These are phyloP conservation scores for Truncatella angustata DNA, from an alignment of 2,329 filamentous ascomycete genomes.

Conservation along the genomic window DNA sequence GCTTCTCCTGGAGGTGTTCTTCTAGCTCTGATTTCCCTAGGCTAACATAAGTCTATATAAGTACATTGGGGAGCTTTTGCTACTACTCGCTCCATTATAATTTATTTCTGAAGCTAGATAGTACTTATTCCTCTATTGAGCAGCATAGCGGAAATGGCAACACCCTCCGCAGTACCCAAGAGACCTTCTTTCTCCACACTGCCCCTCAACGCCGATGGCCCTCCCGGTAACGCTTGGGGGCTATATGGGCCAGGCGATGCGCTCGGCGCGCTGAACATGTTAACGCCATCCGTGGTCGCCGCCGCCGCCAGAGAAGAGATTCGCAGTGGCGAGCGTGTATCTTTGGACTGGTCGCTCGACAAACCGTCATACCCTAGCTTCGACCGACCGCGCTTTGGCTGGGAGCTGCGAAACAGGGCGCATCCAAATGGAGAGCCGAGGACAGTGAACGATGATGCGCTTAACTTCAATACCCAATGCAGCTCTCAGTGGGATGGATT, in stretches of 20 bases:
- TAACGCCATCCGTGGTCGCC: slow-evolving; percentile 42
- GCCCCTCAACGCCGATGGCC: slow-evolving; percentile 39
- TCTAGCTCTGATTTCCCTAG: too few species aligned
- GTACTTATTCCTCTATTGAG: not conserved
- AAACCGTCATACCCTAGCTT: slow-evolving; percentile 16
- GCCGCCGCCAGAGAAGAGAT: slow-evolving; percentile 42
- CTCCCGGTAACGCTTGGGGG: slow-evolving; percentile 46
- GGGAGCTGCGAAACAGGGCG: slow-evolving; percentile 10
- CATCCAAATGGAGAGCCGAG: not conserved
- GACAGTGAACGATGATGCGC: slow-evolving; percentile 31
- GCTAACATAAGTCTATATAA: too few species aligned
- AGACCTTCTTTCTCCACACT: slow-evolving; percentile 33
- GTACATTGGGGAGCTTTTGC: too few species aligned
- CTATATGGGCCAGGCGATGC: slow-evolving; percentile 44
- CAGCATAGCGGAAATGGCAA: not conserved
- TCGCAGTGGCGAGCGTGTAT: slow-evolving; percentile 34
- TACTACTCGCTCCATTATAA: too few species aligned
- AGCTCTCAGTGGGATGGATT: slow-evolving; percentile 38
- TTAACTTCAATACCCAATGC: slow-evolving; percentile 35
- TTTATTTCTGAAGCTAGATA: too few species aligned
- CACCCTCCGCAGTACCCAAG: not conserved
- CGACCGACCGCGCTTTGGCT: slow-evolving; percentile 12
- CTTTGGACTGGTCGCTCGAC: slow-evolving; percentile 39
- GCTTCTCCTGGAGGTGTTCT: too few species aligned
- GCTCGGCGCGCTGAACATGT: slow-evolving; percentile 47